Conservation (phyloP, 306 rosid genomes). For the Medicago ruthenica region DNA sequence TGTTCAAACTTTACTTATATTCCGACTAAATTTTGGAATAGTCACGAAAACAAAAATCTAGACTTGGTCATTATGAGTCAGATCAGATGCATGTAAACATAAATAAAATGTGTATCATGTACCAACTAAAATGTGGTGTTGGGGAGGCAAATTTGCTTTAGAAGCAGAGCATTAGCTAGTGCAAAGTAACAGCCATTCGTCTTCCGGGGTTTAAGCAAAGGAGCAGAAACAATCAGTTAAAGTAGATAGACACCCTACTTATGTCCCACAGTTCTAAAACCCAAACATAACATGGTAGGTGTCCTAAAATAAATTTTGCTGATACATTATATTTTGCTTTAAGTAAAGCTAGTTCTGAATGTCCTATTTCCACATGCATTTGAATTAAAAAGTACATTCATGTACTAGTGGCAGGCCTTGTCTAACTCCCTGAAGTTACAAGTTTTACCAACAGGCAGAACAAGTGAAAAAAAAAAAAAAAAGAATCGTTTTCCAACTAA, state of each 20-base stretch:
- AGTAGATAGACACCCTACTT: neutral
- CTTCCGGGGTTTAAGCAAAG: conserved; percentile 28
- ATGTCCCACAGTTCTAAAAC: conserved; percentile 19
- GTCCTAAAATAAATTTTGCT: conserved; percentile 3
- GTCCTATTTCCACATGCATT: conserved; percentile 39
- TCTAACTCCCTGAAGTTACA: neutral
- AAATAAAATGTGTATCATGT: neutral
- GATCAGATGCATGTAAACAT: neutral
- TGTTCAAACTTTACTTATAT: neutral
- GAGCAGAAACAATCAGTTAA: conserved; percentile 33
- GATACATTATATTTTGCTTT: conserved; percentile 33
- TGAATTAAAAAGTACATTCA: conserved; percentile 28
- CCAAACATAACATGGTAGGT: conserved; percentile 7
- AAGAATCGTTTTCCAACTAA: neutral
- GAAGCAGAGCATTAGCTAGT: conserved; percentile 9
- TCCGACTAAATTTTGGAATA: neutral
- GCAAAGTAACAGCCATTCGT: conserved; percentile 18
- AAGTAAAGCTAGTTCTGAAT: conserved; percentile 36
- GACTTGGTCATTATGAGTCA: neutral
- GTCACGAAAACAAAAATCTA: neutral
- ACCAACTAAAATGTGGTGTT: conserved; percentile 21
- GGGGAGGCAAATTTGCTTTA: conserved; percentile 24
- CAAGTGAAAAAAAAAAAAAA: neutral
- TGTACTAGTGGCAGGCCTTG: conserved; percentile 21
- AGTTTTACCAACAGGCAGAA: neutral